Evolutionary conservation across 306 rosid species (phyloP), one percentile per base, ranked within the genome.

Genomic region (Sphenostylis stenocarpa): DNA sequence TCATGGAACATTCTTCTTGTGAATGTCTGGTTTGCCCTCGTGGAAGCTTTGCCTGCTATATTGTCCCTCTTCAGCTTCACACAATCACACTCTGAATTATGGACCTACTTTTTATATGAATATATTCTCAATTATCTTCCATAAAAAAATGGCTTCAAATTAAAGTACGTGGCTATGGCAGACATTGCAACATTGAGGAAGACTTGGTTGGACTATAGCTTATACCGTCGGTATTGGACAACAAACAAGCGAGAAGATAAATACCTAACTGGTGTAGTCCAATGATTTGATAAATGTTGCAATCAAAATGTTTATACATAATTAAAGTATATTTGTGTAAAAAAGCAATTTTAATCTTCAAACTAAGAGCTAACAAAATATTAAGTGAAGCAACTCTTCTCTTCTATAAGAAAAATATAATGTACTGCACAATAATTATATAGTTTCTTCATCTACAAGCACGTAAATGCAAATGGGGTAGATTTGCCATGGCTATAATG

Each of bases 1-100:
- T 81, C 86, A 47, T 57, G 21, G 73, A 85, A 79, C 89, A 78
- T 84, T 85, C 88, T 70, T 44, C 49, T 62, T 73, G 75, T 77
- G 43, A 79, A 73, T 81, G 73, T 76, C 83, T 86, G 72, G 21
- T 78, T 67, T 83, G 52, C 77, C 86, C 80, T 66, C 63, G 20
- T 21, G 66, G 77, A 64, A 33, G 5, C 52, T 65, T 75, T 61
- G 70, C 77, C 75, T 41, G 39, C 79, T 38, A 52, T 15, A 4
- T 34, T 57, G 62, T 77, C 74, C 64, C 70, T 51, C 61, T 23
- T 49, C 72, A 38, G 17, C 73, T 66, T 41, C 44, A 11, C 60
- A 52, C 26, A 51, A 51, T 51, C 57, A 19, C 61, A 63, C 52
- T 39, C 13, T 62, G 14, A 61, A 61, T 74, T 70, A 77, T 72